These are phyloP conservation scores for Hyaloscypha variabilis DNA, from an alignment of 495 filamentous ascomycete species.

Conservation along the genomic window DNA sequence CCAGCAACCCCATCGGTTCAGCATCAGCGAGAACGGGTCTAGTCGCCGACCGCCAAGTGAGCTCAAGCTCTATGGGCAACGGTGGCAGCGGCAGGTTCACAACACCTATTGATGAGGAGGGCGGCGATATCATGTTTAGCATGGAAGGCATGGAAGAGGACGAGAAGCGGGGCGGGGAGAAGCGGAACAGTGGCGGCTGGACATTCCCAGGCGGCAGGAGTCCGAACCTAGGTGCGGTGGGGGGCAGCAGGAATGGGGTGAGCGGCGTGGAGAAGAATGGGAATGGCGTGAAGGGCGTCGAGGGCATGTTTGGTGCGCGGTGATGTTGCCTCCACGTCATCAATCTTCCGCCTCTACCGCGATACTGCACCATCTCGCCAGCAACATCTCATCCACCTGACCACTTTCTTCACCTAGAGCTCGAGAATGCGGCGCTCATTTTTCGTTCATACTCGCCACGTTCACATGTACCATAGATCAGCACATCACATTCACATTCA, in stretches of 20 bases:
- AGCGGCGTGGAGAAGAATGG: conserved; percentile 20
- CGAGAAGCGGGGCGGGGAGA: conserved; percentile 37
- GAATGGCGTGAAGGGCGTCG: conserved; percentile 14
- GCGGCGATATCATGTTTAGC: conserved; percentile 73
- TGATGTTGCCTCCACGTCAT: background rate
- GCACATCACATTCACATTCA: too few species aligned
- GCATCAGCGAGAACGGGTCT: conserved; percentile 9
- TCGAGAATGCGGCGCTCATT: too few species aligned
- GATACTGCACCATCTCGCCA: background rate
- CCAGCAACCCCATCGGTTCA: conserved; percentile 30
- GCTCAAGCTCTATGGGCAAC: conserved; percentile 50
- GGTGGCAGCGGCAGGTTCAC: conserved; percentile 51
- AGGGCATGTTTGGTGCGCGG: conserved; percentile 27
- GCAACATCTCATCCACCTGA: too few species aligned
- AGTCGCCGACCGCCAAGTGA: conserved; percentile 50
- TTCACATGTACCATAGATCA: too few species aligned
- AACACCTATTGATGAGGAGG: conserved; percentile 75
- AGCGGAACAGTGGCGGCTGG: conserved; percentile 37
- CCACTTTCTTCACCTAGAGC: too few species aligned
- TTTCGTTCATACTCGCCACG: too few species aligned
- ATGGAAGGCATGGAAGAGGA: conserved; percentile 77
- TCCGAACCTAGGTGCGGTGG: conserved; percentile 24
- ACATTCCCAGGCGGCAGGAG: conserved; percentile 22
- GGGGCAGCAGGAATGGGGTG: conserved; percentile 17
- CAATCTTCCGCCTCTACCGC: background rate